phyloP scores from a whole-genome alignment of 2,329 filamentous ascomycete species.

The Neobulgaria alba region DNA sequence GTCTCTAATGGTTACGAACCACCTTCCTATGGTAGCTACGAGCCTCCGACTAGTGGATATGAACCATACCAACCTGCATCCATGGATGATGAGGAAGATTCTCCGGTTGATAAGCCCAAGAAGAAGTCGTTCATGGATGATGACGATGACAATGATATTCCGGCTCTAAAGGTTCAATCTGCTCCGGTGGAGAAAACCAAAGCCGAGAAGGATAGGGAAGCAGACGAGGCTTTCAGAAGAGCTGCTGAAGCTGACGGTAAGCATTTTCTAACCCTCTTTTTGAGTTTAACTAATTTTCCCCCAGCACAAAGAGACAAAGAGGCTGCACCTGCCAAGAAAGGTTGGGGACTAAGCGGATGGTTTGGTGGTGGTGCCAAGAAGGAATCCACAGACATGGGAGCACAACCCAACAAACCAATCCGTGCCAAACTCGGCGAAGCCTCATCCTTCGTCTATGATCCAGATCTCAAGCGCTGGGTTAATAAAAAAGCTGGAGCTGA shows the following conservation, averaged over 20 bases:
- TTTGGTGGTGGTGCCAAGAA: slow-evolving; percentile 60
- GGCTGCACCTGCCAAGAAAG: slow-evolving; percentile 46
- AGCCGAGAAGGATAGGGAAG: slow-evolving; percentile 65
- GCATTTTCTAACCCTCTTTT: slow-evolving; percentile 24
- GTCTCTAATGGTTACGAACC: slow-evolving; percentile 27
- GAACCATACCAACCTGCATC: slow-evolving; percentile 49
- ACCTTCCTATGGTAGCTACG: slow-evolving; percentile 21
- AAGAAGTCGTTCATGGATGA: slow-evolving; percentile 78
- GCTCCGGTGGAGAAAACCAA: slow-evolving; percentile 48
- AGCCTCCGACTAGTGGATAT: slow-evolving; percentile 37
- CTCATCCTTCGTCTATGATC: slow-evolving; percentile 88
- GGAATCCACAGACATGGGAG: slow-evolving; percentile 34
- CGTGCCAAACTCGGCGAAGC: slow-evolving; percentile 90
- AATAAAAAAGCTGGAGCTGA: slow-evolving; percentile 79
- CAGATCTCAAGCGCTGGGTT: slow-evolving; percentile 94
- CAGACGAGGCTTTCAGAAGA: slow-evolving; percentile 76
- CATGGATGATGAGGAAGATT: slow-evolving; percentile 36
- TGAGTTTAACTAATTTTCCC: slow-evolving; percentile 8
- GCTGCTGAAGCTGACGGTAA: slow-evolving; percentile 70
- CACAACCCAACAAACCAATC: slow-evolving; percentile 59
- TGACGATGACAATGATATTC: slow-evolving; percentile 59
- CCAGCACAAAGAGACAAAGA: slow-evolving; percentile 53
- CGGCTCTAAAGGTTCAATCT: slow-evolving; percentile 33
- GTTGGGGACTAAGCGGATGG: slow-evolving; percentile 81
- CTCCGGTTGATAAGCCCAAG: slow-evolving; percentile 45